A percentile compares a stretch with the other conserved stretches of the same genome.
Evolutionary conservation across 2,329 filamentous ascomycete species (phyloP).

Genomic region (Monosporascus sp.): DNA sequence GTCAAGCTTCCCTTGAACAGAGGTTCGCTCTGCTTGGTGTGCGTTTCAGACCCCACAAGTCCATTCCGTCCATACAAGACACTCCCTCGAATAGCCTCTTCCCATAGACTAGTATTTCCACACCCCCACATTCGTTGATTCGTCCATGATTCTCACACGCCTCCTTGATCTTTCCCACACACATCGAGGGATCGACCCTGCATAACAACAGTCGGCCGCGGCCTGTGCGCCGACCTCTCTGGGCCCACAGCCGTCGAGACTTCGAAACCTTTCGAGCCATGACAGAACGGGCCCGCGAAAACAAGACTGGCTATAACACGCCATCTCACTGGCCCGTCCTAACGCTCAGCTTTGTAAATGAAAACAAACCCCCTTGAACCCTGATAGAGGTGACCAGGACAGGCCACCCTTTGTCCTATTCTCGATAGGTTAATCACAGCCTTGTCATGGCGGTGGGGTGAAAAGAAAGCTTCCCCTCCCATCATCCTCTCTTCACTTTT

Average conservation of each 20-base stretch:
- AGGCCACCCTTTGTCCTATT: conserved; percentile 19
- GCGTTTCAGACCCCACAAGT: background rate
- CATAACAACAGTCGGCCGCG: conserved; percentile 20
- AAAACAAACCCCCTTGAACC: conserved; percentile 20
- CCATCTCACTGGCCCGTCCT: conserved; percentile 22
- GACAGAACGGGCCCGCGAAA: conserved; percentile 18
- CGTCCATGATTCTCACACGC: conserved; percentile 21
- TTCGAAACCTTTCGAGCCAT: conserved; percentile 16
- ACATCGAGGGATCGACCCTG: conserved; percentile 28
- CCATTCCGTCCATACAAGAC: background rate
- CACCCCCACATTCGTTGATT: conserved; percentile 24
- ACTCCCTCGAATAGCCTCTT: background rate
- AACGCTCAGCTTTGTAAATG: conserved; percentile 18
- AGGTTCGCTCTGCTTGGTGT: background rate
- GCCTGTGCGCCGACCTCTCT: conserved; percentile 21
- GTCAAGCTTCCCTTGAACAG: background rate
- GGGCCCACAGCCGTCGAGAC: conserved; percentile 7
- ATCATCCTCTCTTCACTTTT: conserved; percentile 16
- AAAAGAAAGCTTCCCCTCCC: conserved; percentile 24
- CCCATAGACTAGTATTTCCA: conserved; percentile 13
- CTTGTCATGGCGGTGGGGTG: conserved; percentile 26
- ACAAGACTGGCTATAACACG: conserved; percentile 23
- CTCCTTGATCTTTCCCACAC: conserved; percentile 19
- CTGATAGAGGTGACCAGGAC: conserved; percentile 19
- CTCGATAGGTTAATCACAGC: conserved; percentile 24